Evolutionary conservation across 2,329 filamentous ascomycete species (phyloP), one percentile per base, ranked within the genome.

Genomic region (Achaetomium macrosporum): DNA sequence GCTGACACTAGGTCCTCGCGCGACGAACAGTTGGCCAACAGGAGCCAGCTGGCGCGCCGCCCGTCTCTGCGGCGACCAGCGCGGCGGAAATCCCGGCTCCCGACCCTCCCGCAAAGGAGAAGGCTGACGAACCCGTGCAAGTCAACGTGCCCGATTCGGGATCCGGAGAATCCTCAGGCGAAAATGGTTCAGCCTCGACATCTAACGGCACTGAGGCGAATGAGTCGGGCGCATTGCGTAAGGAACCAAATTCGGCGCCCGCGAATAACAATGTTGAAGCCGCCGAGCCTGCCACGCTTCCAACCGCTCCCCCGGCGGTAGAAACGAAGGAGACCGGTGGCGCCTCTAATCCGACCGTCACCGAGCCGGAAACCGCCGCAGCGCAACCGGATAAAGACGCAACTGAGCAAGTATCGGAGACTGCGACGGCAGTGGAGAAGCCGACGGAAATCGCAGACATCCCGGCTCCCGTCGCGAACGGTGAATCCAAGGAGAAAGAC

Each of bases 401-500:
- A 8, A 7, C 13, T 3, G 46, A 54, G 31, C 42, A 50, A n/a
- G 20, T 30, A 2, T 25, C 37, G 8, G 50, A 52, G 25, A 15
- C n/a, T 4, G n/a, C 20, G 15, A 7, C 45, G 4, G 40, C 35
- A 5, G 4, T 16, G 35, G 44, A 37, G 10, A 41, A 47, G 10
- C 43, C 44, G n/a, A 25, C 44, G 7, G 45, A 43, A 11, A 35
- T 13, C 30, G 42, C 42, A 12, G 31, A 47, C 10, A 30, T 10
- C 20, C 35, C 16, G 15, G 33, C 39, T 15, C 11, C 45, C 1
- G 40, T 42, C 16, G 35, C 42, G 12, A 56, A 56, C 29, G 52
- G 53, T 31, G 42, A 53, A 17, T 11, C 36, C 36, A 31, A 57
- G 53, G 42, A 51, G 30, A 19, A 57, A 53, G 50, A 54, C 39